phyloP scores from a whole-genome alignment of 768 basidiomycete genomes.

The Hemileccinum rubropunctum region DNA sequence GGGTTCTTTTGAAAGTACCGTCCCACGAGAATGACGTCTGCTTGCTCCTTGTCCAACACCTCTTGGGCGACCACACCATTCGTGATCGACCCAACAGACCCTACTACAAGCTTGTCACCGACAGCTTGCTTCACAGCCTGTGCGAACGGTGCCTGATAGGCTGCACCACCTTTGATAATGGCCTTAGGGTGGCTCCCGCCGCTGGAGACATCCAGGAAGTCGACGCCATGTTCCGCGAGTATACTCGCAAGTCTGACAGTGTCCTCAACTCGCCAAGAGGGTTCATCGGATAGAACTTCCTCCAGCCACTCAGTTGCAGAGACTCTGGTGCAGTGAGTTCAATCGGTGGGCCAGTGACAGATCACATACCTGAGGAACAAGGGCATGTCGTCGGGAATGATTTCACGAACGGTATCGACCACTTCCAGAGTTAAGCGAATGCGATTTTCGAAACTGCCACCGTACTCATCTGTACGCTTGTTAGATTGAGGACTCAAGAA shows the following conservation, averaged over 20 bases:
- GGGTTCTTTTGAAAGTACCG: conserved; percentile 63
- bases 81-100: conserved; percentile 23
- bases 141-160: conserved; percentile 58
- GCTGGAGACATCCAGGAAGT: conserved; percentile 70
- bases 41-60: conserved; percentile 40
- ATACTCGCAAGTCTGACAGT: conserved; percentile 58
- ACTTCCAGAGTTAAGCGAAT: conserved; percentile 62
- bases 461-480: conserved; percentile 66
- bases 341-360: background rate
- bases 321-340: conserved; percentile 33
- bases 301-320: conserved; percentile 77
- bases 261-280: conserved; percentile 68
- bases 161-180: conserved; percentile 18
- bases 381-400: conserved; percentile 61
- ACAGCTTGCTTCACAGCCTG: conserved; percentile 47
- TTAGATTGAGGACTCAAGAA: conserved; percentile 63
- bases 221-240: conserved; percentile 64
- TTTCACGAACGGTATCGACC: conserved; percentile 58
- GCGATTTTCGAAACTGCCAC: conserved; percentile 70
- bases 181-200: conserved; percentile 56
- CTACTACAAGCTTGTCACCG: conserved; percentile 38
- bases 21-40: conserved; percentile 49
- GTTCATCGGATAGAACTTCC: conserved; percentile 52
- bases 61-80: conserved; percentile 43
- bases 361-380: conserved; percentile 63